Evolutionary conservation across 805 yeast genomes (phyloP), one percentile per base, ranked within the genome.

Genomic region (Saccharomycopsis malanga): DNA sequence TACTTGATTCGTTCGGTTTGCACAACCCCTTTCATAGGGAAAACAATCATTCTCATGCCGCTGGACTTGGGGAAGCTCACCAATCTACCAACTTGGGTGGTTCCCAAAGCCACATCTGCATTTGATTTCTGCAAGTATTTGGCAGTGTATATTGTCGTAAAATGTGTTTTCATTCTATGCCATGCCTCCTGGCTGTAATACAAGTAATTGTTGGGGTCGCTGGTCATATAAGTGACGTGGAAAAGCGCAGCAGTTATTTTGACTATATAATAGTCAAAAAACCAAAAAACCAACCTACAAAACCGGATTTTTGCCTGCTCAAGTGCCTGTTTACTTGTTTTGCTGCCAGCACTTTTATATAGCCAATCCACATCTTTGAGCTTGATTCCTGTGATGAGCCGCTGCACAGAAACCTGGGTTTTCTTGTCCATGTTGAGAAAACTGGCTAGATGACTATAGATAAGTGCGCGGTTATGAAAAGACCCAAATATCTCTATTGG

Each of bases 181-280:
- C 95, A 87, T 1, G 66, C 61, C 21, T 63, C 67, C 45, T 79
- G 87, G n/a, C 81, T 69, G 56, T 74, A 85, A 57, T 68, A 85
- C 0, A 69, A 45, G 0, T 76, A 48, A 3, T 63, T 61, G 7
- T 58, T 61, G 0, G 66, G 58, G n/a, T 60, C 45, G 0, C 70
- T 67, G 9, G 76, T 72, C 1, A 68, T 61, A 42, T 80, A 83
- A 0, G 93, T 81, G 4, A 82, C 80, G 57, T 84, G 81, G 65
- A 87, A 88, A 56, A 75, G 77, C 0, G 73, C 61, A 0, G 67
- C 60, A 0, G 84, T 54, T 1, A 84, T 49, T n/a, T 65, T 68
- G 5, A 72, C 64, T 0, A 85, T 53, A 43, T 79, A 69, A 0
- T 29, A 30, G 0, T 61, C 52, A 37, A 83, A 73, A 1, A 83